Conservation (phyloP, 2,329 filamentous ascomycete species). For the Conoideocrella luteorostrata region DNA sequence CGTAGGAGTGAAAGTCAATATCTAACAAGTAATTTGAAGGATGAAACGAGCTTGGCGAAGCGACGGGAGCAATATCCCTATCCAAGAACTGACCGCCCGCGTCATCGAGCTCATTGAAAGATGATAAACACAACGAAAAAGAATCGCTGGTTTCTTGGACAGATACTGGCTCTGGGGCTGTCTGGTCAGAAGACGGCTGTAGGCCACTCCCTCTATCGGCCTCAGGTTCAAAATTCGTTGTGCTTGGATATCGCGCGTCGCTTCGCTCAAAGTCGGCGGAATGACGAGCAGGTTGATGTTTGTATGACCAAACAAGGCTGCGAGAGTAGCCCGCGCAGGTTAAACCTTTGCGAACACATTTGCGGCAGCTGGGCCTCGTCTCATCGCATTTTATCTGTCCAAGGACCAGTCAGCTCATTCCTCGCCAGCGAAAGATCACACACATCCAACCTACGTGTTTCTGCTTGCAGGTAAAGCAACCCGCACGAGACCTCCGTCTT, state of each 20-base stretch:
- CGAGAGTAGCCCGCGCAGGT: slow-evolving; percentile 22
- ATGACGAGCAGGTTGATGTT: slow-evolving; percentile 24
- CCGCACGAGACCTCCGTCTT: slow-evolving; percentile 20
- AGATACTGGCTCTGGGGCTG: not conserved
- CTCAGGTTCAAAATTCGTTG: not conserved
- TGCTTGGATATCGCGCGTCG: not conserved
- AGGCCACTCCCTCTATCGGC: not conserved
- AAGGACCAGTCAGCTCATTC: slow-evolving; percentile 6
- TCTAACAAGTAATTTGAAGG: not conserved
- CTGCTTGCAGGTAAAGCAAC: slow-evolving; percentile 24
- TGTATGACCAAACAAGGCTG: slow-evolving; percentile 35
- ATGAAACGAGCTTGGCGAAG: not conserved
- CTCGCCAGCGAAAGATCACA: slow-evolving; percentile 16
- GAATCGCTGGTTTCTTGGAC: not conserved
- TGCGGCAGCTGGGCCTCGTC: slow-evolving; percentile 20
- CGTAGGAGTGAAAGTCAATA: not conserved
- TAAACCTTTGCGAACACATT: slow-evolving; percentile 21
- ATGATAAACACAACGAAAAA: not conserved
- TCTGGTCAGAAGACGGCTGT: too few relatives aligned
- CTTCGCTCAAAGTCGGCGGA: too few relatives aligned
- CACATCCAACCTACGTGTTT: slow-evolving; percentile 15
- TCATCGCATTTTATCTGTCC: slow-evolving; percentile 25
- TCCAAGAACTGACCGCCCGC: not conserved
- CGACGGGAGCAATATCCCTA: not conserved
- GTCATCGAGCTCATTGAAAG: not conserved